Conservation (phyloP, 139 green algal species). For the Closterium sp. region DNA sequence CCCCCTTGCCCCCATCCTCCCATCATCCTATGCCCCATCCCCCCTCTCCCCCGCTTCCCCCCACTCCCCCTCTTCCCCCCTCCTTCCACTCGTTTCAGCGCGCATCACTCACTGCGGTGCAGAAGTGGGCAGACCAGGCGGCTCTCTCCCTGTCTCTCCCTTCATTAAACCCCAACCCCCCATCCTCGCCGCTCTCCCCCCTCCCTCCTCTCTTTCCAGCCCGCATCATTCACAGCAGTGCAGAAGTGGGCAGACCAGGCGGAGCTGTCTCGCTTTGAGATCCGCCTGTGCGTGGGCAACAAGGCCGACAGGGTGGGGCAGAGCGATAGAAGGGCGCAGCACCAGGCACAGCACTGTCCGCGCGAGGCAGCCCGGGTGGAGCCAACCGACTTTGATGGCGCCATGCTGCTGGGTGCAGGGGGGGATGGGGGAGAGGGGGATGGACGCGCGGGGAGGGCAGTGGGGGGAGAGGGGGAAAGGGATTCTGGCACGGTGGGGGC, state of each 20-base stretch:
- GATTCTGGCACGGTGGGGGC: background rate
- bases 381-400: constrained; percentile 13
- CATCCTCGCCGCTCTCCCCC: background rate
- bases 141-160: too few species aligned
- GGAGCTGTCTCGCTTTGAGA: constrained; percentile 34
- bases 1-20: too few species aligned
- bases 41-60: too few species aligned
- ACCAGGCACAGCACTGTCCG: background rate
- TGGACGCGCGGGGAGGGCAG: background rate
- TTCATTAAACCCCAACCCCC: background rate
- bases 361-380: background rate
- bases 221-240: constrained; percentile 5
- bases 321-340: background rate
- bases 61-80: too few species aligned
- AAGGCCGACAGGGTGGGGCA: constrained; percentile 29
- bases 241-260: constrained; percentile 4
- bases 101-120: too few species aligned
- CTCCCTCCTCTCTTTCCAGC: background rate
- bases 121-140: too few species aligned
- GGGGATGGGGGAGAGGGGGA: background rate
- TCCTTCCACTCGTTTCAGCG: too few species aligned
- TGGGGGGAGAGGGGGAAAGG: background rate
- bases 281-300: constrained; percentile 39
- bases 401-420: constrained; percentile 4
- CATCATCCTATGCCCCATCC: too few species aligned